Evolutionary conservation across 2,329 filamentous ascomycete species (phyloP), one percentile per base, ranked within the genome.

Genomic region (Scytalidium lignicola): DNA sequence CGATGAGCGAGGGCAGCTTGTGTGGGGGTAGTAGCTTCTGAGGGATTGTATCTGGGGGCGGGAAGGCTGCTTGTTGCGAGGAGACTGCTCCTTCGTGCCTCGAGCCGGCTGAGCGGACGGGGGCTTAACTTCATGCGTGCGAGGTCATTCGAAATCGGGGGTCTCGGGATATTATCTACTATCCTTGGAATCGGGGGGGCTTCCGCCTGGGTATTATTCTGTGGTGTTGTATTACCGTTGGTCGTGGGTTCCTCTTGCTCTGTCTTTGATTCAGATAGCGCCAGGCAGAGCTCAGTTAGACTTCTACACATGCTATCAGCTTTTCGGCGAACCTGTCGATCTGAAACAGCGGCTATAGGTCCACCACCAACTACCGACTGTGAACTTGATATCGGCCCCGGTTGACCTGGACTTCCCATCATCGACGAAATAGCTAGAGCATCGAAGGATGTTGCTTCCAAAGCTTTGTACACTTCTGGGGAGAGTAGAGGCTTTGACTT

Each of bases 291-390:
- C 67, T 99, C 93, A 0, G 92, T 97, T 56, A 99, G 71, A 62
- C 88, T 93, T 47, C 92, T 86, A 65, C 93, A 97, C 64, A 99
- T 83, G 62, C 87, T 90, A 64, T 99, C 92, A 22, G 90, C 89
- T 67, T 96, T 96, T 54, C 92, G 83, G 44, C 90, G 83, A 15
- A 96, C 75, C 64, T 95, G 89, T 45, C 93, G 82, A 64, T 99
- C 92, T 1, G 88, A 85, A 10, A 83, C 69, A 12, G 70, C 67
- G 20, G 51, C 46, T 19, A 51, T 62, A 59, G 43, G 61, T 54
- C 45, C 69, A 68, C 2, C 28, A 29, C 47, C 70, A 68, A 28
- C 71, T 68, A 23, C 84, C 18, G 62, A 63, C 41, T 65, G 62
- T 19, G 62, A 82, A 51, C 85, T 83, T 0, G 85, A 84, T 41